A percentile compares a stretch with the other conserved stretches of the same genome.
phyloP scores from a whole-genome alignment of 2,329 filamentous ascomycete genomes.

The Ambrosiella beaveri region DNA sequence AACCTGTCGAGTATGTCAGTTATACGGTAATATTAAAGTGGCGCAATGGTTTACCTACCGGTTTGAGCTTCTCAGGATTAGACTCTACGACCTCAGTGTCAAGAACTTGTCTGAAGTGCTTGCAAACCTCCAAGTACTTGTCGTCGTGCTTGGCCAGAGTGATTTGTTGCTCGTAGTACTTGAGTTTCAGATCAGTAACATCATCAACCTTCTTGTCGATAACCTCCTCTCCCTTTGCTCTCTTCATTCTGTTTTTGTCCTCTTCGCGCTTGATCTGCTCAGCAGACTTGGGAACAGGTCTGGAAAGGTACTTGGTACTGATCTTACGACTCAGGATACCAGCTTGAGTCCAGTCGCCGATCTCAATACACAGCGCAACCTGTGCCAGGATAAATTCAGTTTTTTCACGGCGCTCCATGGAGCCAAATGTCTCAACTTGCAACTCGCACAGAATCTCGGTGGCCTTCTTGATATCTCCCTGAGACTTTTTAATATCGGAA shows the following conservation, averaged over 20 bases:
- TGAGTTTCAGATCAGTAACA: constrained; percentile 88
- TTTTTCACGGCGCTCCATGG: constrained; percentile 94
- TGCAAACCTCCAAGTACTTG: constrained; percentile 95
- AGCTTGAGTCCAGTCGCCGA: constrained; percentile 89
- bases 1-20: constrained; percentile 32
- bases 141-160: constrained; percentile 87
- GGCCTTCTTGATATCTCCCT: constrained; percentile 80
- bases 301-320: constrained; percentile 77
- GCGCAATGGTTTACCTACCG: constrained; percentile 38
- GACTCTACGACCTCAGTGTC: constrained; percentile 93
- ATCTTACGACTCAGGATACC: constrained; percentile 91
- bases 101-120: constrained; percentile 90
- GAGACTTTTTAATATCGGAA: constrained; percentile 91
- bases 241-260: constrained; percentile 76
- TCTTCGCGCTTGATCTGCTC: constrained; percentile 83
- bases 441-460: constrained; percentile 91
- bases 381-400: constrained; percentile 97
- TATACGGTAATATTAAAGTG: constrained; percentile 13
- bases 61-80: constrained; percentile 67
- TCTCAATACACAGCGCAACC: constrained; percentile 86
- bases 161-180: constrained; percentile 96
- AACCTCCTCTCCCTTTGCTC: constrained; percentile 61
- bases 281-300: constrained; percentile 77
- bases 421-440: constrained; percentile 97
- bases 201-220: constrained; percentile 67